Base-by-base conservation (phyloP, 768 basidiomycete genomes). In the Tubosaeta brunneosetosa region DNA sequence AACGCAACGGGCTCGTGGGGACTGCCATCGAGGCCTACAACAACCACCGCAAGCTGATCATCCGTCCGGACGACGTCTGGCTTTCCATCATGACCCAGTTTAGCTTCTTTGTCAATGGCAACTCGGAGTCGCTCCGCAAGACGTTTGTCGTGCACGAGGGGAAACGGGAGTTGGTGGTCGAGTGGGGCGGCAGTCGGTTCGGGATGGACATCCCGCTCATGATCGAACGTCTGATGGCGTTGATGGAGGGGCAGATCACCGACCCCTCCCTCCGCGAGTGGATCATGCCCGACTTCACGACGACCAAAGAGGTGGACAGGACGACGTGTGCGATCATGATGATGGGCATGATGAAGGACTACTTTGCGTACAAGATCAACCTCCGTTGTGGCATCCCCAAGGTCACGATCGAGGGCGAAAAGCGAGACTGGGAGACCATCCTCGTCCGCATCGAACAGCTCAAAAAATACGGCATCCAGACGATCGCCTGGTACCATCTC, bases 41-140 rank as follows among this genome's bases (percentile, higher is more conserved):
- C 36, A 59, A 67, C 17, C 73, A 74, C 40, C 66, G 67, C 3
- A 60, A 68, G 1, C 66, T 80, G 33, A 62, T 75, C 48, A 58
- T 78, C 22, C 68, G 78, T 8, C 79, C 78, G 6, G 79, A 80
- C 48, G 78, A 80, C 58, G 68, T 80, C 33, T 80, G 79, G 69
- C 61, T 66, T 26, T 62, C 65, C 22, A 64, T 70, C 61, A 34
- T 71, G 44, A 58, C 61, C 13, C 74, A 76, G 53, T 69, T 75
- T 31, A 70, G 64, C 41, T 67, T 72, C 53, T 75, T 73, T 41
- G 69, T 76, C 27, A 74, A 76, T 27, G 71, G 65, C 3, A 58
- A 73, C 37, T 58, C 68, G 0, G 69, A 72, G 49, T 57, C 55
- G 3, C 58, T 76, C 14, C 71, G 73, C 17, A 59, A 53, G 2